A percentile compares a stretch with the other conserved stretches of the same genome.
phyloP scores from a whole-genome alignment of 2,329 filamentous ascomycete genomes.

The Neospermospora avenae region DNA sequence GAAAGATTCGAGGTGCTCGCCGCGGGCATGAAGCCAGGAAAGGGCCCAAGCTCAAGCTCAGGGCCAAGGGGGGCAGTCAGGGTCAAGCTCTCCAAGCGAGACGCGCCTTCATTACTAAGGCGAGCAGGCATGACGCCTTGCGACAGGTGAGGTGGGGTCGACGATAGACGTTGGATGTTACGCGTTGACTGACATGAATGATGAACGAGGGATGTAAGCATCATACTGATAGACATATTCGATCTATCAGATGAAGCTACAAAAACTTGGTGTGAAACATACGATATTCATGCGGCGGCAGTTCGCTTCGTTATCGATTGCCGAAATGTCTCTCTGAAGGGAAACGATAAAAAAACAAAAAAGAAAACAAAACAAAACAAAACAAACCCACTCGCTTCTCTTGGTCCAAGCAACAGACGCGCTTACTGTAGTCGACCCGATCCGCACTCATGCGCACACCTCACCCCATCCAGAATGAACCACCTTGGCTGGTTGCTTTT shows the following conservation, averaged over 20 bases:
- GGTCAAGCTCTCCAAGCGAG: neutral
- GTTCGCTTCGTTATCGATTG: neutral
- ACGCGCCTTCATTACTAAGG: no score
- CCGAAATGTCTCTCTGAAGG: neutral
- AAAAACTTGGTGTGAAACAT: no score
- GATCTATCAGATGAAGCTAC: neutral
- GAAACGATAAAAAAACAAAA: neutral
- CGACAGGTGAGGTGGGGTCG: no score
- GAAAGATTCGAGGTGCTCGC: neutral
- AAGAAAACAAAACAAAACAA: neutral
- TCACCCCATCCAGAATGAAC: neutral
- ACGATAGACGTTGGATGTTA: no score
- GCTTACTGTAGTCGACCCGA: neutral
- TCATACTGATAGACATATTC: no score
- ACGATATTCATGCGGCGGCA: neutral
- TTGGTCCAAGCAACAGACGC: neutral
- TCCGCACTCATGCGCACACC: neutral
- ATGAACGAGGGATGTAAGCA: no score
- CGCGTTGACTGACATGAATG: no score
- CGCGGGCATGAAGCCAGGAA: neutral
- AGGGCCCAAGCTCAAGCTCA: neutral
- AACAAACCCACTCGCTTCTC: neutral
- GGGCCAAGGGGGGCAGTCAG: no score
- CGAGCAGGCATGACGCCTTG: no score
- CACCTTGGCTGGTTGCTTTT: neutral